A percentile compares a stretch with the other conserved stretches of the same genome.
phyloP scores from a whole-genome alignment of 1,139 yeast genomes.

The Cylindricascospora bacillispora region DNA sequence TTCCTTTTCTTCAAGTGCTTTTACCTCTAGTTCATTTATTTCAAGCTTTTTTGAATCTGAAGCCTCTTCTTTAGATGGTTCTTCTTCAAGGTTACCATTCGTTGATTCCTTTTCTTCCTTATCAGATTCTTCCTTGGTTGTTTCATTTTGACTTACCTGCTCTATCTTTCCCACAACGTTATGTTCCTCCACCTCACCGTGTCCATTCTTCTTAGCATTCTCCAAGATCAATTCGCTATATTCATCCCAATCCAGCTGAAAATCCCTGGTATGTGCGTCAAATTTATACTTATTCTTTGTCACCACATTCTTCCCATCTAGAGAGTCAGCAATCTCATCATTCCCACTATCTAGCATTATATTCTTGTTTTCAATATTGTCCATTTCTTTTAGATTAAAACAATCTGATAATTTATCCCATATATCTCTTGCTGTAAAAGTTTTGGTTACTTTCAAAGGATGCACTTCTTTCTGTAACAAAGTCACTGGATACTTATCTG shows the following conservation, averaged over 20 bases:
- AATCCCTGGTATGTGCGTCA: slow-evolving; percentile 22
- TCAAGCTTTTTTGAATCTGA: slow-evolving; percentile 2
- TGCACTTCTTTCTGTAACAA: slow-evolving; percentile 18
- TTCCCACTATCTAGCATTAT: slow-evolving; percentile 6
- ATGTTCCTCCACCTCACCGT: background rate
- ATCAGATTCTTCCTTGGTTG: background rate
- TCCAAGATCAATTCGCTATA: slow-evolving; percentile 32
- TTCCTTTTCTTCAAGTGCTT: too few species aligned
- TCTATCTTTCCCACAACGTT: background rate
- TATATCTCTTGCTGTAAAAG: slow-evolving; percentile 37
- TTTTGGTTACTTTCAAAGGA: slow-evolving; percentile 15
- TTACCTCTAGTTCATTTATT: slow-evolving; percentile 1
- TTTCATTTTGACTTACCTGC: background rate
- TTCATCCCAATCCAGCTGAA: slow-evolving; percentile 33
- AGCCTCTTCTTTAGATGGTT: slow-evolving; percentile 2
- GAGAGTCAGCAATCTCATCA: slow-evolving; percentile 19
- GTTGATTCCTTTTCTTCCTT: slow-evolving; percentile 2
- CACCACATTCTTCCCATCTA: slow-evolving; percentile 9
- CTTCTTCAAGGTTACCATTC: slow-evolving; percentile 1
- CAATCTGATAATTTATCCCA: slow-evolving; percentile 43
- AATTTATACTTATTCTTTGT: slow-evolving; percentile 10
- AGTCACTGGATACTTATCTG: slow-evolving; percentile 21
- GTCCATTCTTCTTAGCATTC: slow-evolving; percentile 29
- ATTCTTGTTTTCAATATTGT: slow-evolving; percentile 1
- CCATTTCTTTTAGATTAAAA: slow-evolving; percentile 33